Conservation (phyloP, 1,284 basidiomycete species). For the Ustilago bromivora region DNA sequence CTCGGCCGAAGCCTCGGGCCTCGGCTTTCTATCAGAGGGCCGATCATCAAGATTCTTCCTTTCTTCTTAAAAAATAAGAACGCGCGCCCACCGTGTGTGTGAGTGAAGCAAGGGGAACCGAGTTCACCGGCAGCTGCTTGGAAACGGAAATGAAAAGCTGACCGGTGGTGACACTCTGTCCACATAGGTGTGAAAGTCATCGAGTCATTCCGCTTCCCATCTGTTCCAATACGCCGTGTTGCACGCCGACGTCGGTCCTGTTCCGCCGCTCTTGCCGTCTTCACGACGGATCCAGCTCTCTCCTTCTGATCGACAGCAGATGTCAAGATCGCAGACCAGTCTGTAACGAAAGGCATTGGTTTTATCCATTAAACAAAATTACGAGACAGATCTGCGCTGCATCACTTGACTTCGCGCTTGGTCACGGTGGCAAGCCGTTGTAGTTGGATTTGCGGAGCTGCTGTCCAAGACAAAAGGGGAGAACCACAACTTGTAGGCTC, state of each 20-base stretch:
- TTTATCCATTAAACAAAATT: background rate
- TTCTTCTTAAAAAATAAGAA: background rate
- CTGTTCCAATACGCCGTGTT: slow-evolving; percentile 10
- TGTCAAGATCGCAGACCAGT: background rate
- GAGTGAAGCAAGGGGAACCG: slow-evolving; percentile 2
- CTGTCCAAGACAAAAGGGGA: background rate
- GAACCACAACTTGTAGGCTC: background rate
- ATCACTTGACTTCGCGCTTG: slow-evolving; percentile 7
- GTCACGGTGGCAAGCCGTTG: background rate
- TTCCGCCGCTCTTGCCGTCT: background rate
- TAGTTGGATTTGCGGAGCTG: background rate
- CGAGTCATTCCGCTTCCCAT: slow-evolving; percentile 7
- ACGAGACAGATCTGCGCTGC: background rate
- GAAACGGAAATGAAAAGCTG: background rate
- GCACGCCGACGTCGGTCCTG: slow-evolving; percentile 8
- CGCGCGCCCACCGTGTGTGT: no score
- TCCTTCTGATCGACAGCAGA: background rate
- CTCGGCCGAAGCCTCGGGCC: slow-evolving; percentile 27
- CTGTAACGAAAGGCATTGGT: background rate
- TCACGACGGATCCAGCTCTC: background rate
- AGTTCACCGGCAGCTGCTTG: slow-evolving; percentile 19
- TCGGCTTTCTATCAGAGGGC: slow-evolving; percentile 10
- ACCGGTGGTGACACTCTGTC: background rate
- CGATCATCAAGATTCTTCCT: background rate
- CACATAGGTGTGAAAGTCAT: slow-evolving; percentile 5